These are phyloP conservation scores for Oryza longistaminata DNA, from an alignment of 176 grass and related monocot genomes.

Conservation along the genomic window DNA sequence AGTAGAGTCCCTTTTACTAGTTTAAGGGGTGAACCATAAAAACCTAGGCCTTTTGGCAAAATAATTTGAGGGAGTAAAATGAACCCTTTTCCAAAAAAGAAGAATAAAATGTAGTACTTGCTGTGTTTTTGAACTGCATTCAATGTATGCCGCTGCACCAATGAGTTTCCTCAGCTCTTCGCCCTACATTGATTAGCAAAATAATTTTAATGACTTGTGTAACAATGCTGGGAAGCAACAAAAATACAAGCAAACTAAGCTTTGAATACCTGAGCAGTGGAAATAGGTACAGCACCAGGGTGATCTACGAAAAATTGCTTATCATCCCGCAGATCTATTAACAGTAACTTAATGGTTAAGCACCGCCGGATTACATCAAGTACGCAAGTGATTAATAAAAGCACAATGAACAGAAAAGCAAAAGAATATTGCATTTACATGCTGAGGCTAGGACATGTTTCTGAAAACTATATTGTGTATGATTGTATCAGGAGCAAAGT, in stretches of 20 bases:
- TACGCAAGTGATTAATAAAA: slow-evolving; percentile 11
- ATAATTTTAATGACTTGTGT: background rate
- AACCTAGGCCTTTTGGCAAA: background rate
- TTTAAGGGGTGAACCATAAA: background rate
- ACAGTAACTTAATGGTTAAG: slow-evolving; percentile 9
- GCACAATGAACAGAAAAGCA: background rate
- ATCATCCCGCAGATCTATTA: slow-evolving; percentile 56
- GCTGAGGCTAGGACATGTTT: background rate
- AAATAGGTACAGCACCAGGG: slow-evolving; percentile 51
- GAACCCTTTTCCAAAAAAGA: background rate
- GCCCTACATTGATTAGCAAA: slow-evolving; percentile 47
- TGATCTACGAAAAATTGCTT: slow-evolving; percentile 54
- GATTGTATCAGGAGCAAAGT: background rate
- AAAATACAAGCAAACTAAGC: background rate
- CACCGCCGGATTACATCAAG: slow-evolving; percentile 2
- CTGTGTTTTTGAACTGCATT: slow-evolving; percentile 82
- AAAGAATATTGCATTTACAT: background rate
- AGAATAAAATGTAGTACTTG: slow-evolving; percentile 45
- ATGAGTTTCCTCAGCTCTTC: slow-evolving; percentile 80
- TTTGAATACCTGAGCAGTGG: slow-evolving; percentile 45
- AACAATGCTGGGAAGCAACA: background rate
- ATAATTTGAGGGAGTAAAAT: background rate
- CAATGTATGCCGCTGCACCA: slow-evolving; percentile 64
- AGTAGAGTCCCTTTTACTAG: background rate
- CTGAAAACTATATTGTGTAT: background rate